A percentile compares a stretch with the other conserved stretches of the same genome.
Conservation (phyloP, 192 early-diverging fungal genomes). For the Cetraspora pellucida region DNA sequence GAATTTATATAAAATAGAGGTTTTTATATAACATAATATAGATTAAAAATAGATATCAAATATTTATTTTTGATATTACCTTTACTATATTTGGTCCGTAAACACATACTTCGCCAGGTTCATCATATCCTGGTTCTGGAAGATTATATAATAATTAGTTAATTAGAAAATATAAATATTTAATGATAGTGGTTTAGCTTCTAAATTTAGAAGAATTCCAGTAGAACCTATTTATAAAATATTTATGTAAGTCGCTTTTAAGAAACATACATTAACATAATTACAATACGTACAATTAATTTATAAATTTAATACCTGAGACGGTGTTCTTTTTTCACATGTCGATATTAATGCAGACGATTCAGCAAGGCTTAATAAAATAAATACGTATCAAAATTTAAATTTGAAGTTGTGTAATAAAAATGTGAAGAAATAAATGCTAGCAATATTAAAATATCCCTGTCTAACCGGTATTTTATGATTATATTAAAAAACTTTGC, state of each 20-base stretch:
- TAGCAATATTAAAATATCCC: constrained; percentile 60
- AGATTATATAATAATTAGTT: background rate
- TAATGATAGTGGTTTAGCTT: constrained; percentile 76
- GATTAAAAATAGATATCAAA: too few relatives aligned
- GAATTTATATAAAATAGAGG: too few relatives aligned
- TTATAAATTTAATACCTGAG: constrained; percentile 35
- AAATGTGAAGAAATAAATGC: background rate
- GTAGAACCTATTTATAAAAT: constrained; percentile 55
- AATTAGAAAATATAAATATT: constrained; percentile 37
- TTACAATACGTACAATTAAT: background rate
- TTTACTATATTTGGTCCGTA: constrained; percentile 87
- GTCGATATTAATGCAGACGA: constrained; percentile 57
- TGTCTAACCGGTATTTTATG: constrained; percentile 48
- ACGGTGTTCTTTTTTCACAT: constrained; percentile 32
- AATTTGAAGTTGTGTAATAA: constrained; percentile 13
- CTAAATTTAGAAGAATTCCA: constrained; percentile 69
- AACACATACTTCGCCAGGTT: constrained; percentile 83
- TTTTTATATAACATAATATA: too few relatives aligned
- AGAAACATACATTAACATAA: background rate
- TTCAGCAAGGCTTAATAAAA: constrained; percentile 56
- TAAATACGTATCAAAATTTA: background rate
- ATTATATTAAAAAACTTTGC: constrained; percentile 41
- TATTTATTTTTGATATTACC: constrained; percentile 39
- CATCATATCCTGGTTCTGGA: constrained; percentile 52
- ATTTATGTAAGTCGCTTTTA: background rate